These are phyloP conservation scores for Pueraria montana DNA, from an alignment of 306 rosid species.

Conservation along the genomic window DNA sequence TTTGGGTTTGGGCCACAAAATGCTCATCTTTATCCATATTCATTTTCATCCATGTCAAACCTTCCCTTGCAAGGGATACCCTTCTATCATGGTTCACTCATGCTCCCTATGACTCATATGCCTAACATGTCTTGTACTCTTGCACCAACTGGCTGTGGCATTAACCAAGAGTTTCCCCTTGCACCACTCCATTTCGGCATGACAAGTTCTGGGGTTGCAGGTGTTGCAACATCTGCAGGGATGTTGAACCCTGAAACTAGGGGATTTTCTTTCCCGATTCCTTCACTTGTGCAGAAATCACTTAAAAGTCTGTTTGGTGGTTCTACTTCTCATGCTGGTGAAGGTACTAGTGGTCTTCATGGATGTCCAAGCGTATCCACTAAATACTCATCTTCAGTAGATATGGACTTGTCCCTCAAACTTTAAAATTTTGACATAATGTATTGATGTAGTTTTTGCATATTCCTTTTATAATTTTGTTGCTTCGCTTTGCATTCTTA, in stretches of 20 bases:
- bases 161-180: neutral
- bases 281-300: neutral
- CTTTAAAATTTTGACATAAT: neutral
- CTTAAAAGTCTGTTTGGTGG: neutral
- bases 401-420: neutral
- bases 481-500: too few relatives aligned
- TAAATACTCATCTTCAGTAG: neutral
- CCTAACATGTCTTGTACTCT: neutral
- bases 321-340: too few relatives aligned
- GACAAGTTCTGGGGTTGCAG: too few relatives aligned
- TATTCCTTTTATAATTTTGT: too few relatives aligned
- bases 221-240: too few relatives aligned
- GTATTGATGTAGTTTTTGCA: neutral
- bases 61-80: neutral
- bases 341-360: neutral
- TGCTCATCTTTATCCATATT: neutral
- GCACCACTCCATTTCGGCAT: neutral
- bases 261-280: neutral
- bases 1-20: neutral
- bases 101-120: neutral
- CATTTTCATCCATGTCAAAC: neutral
- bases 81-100: neutral
- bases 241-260: too few relatives aligned
- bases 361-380: neutral
- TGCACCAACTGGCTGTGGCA: neutral